Evolutionary conservation across 2,329 filamentous ascomycete species (phyloP), one percentile per base, ranked within the genome.

Genomic region (Aspergillus ochraceus): DNA sequence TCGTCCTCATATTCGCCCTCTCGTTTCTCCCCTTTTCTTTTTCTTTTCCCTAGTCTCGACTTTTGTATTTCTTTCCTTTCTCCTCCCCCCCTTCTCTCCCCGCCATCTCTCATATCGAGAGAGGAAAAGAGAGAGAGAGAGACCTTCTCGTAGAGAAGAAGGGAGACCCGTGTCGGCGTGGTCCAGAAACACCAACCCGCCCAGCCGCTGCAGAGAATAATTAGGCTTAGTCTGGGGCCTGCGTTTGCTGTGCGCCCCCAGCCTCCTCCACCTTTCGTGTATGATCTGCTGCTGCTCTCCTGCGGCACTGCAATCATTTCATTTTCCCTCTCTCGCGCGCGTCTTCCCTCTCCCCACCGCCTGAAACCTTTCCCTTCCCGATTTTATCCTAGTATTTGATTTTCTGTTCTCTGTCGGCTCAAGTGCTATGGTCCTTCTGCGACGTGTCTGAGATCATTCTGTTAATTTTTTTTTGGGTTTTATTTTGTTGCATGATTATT

Each of bases 231-330:
- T 54, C 59, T 57, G 30, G 49, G 57, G 46, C 57, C 63, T 64
- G 64, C 64, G 62, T 67, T 66, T 66, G 64, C 64, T 64, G 55
- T 60, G 49, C 58, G 55, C 59, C 59, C 62, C 63, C 58, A 52
- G 58, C 65, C 62, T 63, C 68, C 68, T 71, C 68, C 68, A 69
- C 68, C 63, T 69, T 68, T 64, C 64, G 49, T 64, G 55, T 63
- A 64, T 66, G 65, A 68, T 66, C 64, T 67, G 54, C 59, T 58
- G 53, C 64, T 56, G 55, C 60, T 57, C 60, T 57, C 51, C 61
- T 57, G 53, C 58, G 54, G 57, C 66, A 56, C 57, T 60, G 62
- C 63, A 63, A 61, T 61, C 59, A 62, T 60, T 53, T 52, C 36
- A 47, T 26, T 47, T 32, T 49, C 46, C 26, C 36, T 45, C 24